A percentile compares a stretch with the other conserved stretches of the same genome.
Conservation (phyloP, 495 filamentous ascomycete species). For the Acidomyces sp. region DNA sequence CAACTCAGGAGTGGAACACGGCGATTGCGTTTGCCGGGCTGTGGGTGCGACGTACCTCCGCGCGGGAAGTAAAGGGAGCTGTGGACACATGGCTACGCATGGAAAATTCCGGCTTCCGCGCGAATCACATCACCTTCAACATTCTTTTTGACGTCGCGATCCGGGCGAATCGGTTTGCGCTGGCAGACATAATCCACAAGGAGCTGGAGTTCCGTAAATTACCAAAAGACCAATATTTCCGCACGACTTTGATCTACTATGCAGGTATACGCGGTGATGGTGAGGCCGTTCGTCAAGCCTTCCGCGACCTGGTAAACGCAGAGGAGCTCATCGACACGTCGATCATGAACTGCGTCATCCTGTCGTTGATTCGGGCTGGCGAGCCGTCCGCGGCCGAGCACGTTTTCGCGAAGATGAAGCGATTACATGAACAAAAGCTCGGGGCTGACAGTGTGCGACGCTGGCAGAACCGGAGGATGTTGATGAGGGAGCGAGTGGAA, state of each 20-base stretch:
- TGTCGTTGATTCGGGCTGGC: conserved; percentile 57
- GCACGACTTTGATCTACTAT: conserved; percentile 69
- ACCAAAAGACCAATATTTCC: conserved; percentile 55
- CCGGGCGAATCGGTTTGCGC: conserved; percentile 64
- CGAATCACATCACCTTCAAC: conserved; percentile 60
- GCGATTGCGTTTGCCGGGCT: conserved; percentile 67
- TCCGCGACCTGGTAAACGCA: conserved; percentile 58
- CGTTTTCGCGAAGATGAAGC: conserved; percentile 72
- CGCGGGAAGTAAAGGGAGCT: conserved; percentile 53
- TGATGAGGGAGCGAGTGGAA: conserved; percentile 32
- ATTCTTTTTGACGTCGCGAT: conserved; percentile 81
- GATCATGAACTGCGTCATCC: conserved; percentile 72
- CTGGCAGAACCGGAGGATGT: conserved; percentile 21
- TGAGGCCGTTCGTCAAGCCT: conserved; percentile 54
- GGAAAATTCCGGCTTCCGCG: conserved; percentile 44
- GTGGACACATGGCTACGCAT: conserved; percentile 80
- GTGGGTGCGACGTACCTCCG: conserved; percentile 48
- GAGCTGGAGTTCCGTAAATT: conserved; percentile 64
- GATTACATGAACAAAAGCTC: conserved; percentile 25
- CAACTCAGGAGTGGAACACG: conserved; percentile 58
- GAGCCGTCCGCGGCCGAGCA: conserved; percentile 60
- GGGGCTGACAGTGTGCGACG: conserved; percentile 20
- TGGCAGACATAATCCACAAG: conserved; percentile 69
- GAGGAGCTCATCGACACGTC: conserved; percentile 83
- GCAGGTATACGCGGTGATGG: conserved; percentile 58